Evolutionary conservation across 345 rosid species (phyloP), one percentile per base, ranked within the genome.

Genomic region (Rhodomyrtus tomentosa): DNA sequence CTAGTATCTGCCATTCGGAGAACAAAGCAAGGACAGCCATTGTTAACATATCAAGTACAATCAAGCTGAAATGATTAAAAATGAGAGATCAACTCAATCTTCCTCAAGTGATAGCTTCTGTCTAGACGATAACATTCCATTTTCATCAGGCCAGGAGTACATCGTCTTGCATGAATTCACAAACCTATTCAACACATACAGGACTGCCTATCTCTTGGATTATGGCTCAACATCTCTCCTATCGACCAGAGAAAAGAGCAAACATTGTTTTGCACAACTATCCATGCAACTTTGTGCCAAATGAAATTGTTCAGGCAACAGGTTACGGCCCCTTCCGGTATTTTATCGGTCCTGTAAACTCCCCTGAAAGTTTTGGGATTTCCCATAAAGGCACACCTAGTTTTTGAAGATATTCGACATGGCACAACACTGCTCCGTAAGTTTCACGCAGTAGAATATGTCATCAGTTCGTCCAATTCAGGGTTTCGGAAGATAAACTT

Each of bases 1-100:
- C 85, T 85, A 91, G 25, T 56, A 95, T 90, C 99, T 97, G 94
- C 82, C 81, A 50, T 81, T 11, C 68, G 53, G 32, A 90, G 54
- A 80, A 32, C 49, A 84, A 53, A 32, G 0, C 55, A 16, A 0
- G 4, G 38, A 84, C 21, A 8, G 36, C 58, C 55, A 22, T 68
- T 36, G 25, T 20, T 54, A 20, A 82, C 84, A 54, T 12, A 42
- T 27, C 29, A 82, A 24, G 20, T 40, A 54, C 38, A 54, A 29
- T 32, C 36, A 36, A 36, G 79, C 45, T 0, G 1, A 36, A 36
- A 68, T 18, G 45, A 68, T 20, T 68, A 68, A 32, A 9, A 38
- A 22, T 68, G 40, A 68, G 45, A 68, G 24, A 68, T 32, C 45
- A 8, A 68, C 45, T 68, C 76, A 8, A 36, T 32, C 45, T 68